Evolutionary conservation across 768 basidiomycete species (phyloP), one percentile per base, ranked within the genome.

Genomic region (Amanita rimosa): DNA sequence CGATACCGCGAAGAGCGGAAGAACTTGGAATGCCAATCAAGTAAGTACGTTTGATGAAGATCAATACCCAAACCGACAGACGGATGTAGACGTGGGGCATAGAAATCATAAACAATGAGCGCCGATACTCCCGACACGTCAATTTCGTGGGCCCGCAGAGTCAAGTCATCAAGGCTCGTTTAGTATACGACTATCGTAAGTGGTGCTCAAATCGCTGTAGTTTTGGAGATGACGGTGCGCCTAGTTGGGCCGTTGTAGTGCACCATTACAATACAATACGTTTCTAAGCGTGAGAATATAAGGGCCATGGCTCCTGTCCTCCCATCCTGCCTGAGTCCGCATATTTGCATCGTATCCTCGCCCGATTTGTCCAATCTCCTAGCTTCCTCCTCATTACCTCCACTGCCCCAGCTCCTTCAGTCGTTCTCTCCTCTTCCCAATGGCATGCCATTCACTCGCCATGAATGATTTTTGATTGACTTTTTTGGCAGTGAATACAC

Each of bases 341-440:
- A 91, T 59, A 73, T 90, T 55, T 86, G 85, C 56, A 70, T 89
- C 13, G 57, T 86, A 31, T 70, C 81, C 0, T 88, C 87, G 0
- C 71, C 74, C 36, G 88, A 92, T 65, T 74, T 92, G 27, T 63
- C 67, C 43, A 71, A 78, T 29, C 70, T 88, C 31, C 65, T 92
- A 40, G 63, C 67, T 24, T 58, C 69, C 1, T 72, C 79, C 7
- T 75, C 76, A 1, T 64, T 92, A 14, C 89, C 89, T 2, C 70
- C 82, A 13, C 66, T 91, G 11, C 77, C 79, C 29, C 72, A 83
- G 55, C 76, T 92, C 49, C 71, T 91, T 24, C 88, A 91, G 61
- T 87, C 85, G 2, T 91, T 91, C 57, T 85, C 86, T 2, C 89
- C 89, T 9, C 67, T 91, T 44, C 81, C 85, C 0, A 80, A 88